Base-by-base conservation (phyloP, 352 stramenopile species). In the Phytophthora boehmeriae region DNA sequence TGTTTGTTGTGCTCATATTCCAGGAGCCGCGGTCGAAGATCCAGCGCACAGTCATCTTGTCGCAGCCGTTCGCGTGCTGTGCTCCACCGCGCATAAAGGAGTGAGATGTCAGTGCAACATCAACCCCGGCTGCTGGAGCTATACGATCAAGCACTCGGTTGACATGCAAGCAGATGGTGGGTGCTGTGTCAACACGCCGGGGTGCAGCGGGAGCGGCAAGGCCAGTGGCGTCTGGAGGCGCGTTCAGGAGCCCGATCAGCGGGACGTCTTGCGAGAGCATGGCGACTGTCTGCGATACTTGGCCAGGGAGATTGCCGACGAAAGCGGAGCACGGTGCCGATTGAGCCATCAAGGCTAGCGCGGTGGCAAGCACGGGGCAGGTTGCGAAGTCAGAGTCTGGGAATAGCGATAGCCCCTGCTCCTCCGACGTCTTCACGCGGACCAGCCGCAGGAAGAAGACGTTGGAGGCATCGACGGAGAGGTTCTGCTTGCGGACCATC, bases 381-480 rank as follows among this genome's bases (percentile, higher is more conserved):
- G 62, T 75, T 1, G 46, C 13, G 3, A 63, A 53, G 17, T 49
- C 51, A 0, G 5, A 17, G 4, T 71, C 62, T 0, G 59, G 66
- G 35, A 79, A 72, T 17, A 82, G 44, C 4, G 59, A 70, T 0
- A 83, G 17, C 11, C 0, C 56, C 23, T 79, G 59, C 41, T 73
- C 60, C 32, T 79, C 48, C 0, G 57, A 63, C 0, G 63, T 73
- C 51, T 79, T 83, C 22, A 74, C 9, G 2, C 63, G 62, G 5
- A 71, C 20, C 8, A 79, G 68, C 6, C 47, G 59, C 1, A 76
- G 20, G 48, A 75, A 75, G 32, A 82, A 41, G 0, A 70, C 23
- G 2, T 54, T 34, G 9, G 25, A 56, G 2, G 34, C 32, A 27
- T 59, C 50, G 28, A 71, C 41, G 1, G 56, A 66, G 1, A 78